A percentile compares a stretch with the other conserved stretches of the same genome.
Conservation (phyloP, 805 yeast species). For the Schizosaccharomyces octosporus region DNA sequence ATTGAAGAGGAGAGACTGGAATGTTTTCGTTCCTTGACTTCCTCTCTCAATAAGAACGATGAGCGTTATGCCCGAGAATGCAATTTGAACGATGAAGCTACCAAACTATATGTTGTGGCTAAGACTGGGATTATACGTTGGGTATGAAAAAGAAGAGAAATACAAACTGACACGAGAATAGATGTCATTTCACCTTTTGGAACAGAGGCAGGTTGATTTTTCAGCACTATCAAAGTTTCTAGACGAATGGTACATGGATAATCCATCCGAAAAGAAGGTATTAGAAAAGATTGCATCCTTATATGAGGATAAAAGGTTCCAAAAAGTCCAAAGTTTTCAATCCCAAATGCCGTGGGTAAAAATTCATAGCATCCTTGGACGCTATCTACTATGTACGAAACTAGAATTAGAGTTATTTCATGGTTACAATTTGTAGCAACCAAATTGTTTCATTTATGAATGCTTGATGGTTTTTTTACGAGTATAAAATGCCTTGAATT, state of each 20-base stretch:
- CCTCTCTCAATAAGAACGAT: neutral
- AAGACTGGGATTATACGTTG: neutral
- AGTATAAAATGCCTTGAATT: neutral
- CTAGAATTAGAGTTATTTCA: neutral
- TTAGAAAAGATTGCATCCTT: neutral
- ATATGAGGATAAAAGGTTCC: neutral
- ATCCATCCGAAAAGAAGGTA: neutral
- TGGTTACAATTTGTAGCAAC: neutral
- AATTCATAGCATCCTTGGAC: neutral
- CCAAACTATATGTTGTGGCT: neutral
- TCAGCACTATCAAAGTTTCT: neutral
- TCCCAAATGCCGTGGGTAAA: neutral
- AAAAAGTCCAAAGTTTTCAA: neutral
- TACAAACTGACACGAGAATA: neutral
- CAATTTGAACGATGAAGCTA: neutral
- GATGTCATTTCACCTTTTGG: neutral
- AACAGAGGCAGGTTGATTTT: neutral
- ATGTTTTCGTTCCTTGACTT: neutral
- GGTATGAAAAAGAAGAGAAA: neutral
- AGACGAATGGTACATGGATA: neutral
- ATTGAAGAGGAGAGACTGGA: neutral
- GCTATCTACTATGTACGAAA: neutral
- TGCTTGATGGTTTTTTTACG: neutral
- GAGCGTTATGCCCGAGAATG: neutral
- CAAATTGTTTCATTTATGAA: neutral